phyloP scores from a whole-genome alignment of 306 rosid genomes.

The Pyrus betulifolia region DNA sequence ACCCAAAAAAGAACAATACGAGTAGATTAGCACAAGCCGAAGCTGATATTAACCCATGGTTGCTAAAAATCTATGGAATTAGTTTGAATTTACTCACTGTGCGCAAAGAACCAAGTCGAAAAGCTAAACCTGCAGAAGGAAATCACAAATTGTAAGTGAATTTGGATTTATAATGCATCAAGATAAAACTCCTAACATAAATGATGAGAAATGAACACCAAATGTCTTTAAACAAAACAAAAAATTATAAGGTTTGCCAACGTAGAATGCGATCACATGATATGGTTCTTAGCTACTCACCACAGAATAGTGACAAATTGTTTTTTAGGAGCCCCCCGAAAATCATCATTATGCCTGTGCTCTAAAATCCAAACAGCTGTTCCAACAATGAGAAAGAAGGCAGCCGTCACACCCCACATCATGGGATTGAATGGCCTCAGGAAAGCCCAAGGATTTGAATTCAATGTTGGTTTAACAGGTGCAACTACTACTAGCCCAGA shows the following conservation, averaged over 20 bases:
- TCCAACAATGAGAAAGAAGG: constrained; percentile 66
- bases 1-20: neutral
- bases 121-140: constrained; percentile 47
- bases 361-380: constrained; percentile 89
- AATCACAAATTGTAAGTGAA: neutral
- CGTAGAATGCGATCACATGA: neutral
- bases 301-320: constrained; percentile 69
- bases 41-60: constrained; percentile 5
- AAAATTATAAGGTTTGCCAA: neutral
- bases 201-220: neutral
- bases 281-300: constrained; percentile 26
- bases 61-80: neutral
- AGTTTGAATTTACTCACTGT: constrained; percentile 49
- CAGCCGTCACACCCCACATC: constrained; percentile 79
- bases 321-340: constrained; percentile 86
- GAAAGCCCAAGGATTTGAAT: constrained; percentile 81
- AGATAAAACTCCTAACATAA: neutral
- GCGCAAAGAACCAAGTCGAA: constrained; percentile 72
- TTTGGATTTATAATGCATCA: neutral
- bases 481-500: constrained; percentile 93
- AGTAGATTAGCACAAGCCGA: constrained; percentile 10
- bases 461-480: constrained; percentile 33
- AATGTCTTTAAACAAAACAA: neutral
- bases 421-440: constrained; percentile 59
- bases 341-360: constrained; percentile 83